Conservation (phyloP, 768 basidiomycete species). For the Rhodotorula diobovata region DNA sequence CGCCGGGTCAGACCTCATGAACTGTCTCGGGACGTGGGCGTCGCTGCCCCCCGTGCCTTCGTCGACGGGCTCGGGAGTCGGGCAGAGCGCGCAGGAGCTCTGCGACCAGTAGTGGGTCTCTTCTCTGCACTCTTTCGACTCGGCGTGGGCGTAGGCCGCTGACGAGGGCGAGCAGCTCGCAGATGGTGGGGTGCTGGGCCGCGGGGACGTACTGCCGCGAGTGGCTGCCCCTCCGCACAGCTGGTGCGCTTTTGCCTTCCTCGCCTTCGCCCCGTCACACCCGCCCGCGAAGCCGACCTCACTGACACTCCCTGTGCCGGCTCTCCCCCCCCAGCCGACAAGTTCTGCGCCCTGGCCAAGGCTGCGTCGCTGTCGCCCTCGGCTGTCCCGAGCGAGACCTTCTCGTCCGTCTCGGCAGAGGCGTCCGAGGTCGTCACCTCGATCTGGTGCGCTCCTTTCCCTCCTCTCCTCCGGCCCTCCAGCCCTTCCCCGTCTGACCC, state of each 20-base stretch:
- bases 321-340: slow-evolving; percentile 17
- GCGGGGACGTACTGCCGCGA: slow-evolving; percentile 31
- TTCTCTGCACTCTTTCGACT: neutral
- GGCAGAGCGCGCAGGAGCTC: slow-evolving; percentile 2
- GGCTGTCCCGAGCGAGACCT: neutral
- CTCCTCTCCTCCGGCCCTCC: neutral
- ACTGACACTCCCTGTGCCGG: neutral
- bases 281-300: no score
- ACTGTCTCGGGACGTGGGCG: slow-evolving; percentile 30
- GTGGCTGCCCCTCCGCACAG: slow-evolving; percentile 29
- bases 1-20: slow-evolving; percentile 11
- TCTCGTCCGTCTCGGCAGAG: slow-evolving; percentile 16
- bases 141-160: neutral
- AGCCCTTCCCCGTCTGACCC: no score
- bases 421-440: slow-evolving; percentile 30
- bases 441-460: slow-evolving; percentile 20
- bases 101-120: slow-evolving; percentile 28
- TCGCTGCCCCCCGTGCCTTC: slow-evolving; percentile 1
- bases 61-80: neutral
- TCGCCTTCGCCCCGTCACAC: neutral
- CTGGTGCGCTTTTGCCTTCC: slow-evolving; percentile 12
- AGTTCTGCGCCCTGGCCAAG: slow-evolving; percentile 30
- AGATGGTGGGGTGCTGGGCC: slow-evolving; percentile 37
- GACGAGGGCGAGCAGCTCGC: slow-evolving; percentile 3
- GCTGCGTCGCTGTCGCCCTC: neutral